phyloP scores from a whole-genome alignment of 257 asterid species.

The Lycium barbarum region DNA sequence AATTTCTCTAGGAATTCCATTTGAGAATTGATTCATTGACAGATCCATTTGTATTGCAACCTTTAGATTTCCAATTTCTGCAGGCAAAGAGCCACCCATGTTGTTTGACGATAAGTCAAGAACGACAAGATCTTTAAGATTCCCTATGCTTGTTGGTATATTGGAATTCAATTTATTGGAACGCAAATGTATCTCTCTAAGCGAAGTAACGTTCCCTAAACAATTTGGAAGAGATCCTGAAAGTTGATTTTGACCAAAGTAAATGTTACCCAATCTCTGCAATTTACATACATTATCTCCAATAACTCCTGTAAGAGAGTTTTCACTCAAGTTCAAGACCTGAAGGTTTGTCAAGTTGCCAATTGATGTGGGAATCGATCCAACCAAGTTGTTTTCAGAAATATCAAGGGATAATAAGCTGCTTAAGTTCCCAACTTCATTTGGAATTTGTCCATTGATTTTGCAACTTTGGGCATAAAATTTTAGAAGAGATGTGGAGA shows the following conservation, averaged over 20 bases:
- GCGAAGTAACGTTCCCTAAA: not conserved
- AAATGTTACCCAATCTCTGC: not conserved
- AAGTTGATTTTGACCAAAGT: not conserved
- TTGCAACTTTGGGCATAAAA: rapidly evolving
- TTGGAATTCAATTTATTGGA: not conserved
- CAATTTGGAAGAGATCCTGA: not conserved
- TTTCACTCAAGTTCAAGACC: not conserved
- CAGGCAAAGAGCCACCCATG: not conserved
- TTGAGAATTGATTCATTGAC: not conserved
- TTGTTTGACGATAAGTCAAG: not conserved
- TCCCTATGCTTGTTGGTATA: not conserved
- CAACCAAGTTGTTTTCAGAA: not conserved
- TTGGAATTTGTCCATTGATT: not conserved
- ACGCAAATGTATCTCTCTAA: not conserved
- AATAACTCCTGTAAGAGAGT: not conserved
- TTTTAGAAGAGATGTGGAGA: not conserved
- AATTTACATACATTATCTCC: not conserved
- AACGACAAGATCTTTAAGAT: not conserved
- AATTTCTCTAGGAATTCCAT: slow-evolving; percentile 30
- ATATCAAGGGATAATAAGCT: not conserved
- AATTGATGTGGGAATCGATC: not conserved
- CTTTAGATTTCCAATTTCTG: slow-evolving; percentile 1
- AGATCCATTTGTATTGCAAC: rapidly evolving
- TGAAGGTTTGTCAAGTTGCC: not conserved
- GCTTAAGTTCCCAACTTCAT: slow-evolving; percentile 20